phyloP scores from a whole-genome alignment of 768 basidiomycete genomes.

The Leccinum imitatum region DNA sequence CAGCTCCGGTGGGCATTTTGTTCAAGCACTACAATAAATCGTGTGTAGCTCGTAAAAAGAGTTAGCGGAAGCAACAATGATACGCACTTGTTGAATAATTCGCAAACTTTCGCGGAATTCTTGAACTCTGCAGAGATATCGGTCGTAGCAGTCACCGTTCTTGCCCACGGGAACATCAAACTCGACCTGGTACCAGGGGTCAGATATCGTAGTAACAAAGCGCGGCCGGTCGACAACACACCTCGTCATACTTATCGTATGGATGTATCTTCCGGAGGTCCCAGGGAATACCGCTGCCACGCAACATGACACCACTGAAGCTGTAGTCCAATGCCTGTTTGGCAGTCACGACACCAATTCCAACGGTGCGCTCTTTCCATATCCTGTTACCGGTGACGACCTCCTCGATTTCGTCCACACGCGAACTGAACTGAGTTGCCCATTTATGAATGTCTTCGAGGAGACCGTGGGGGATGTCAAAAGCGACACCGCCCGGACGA shows the following conservation, averaged over 20 bases:
- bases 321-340: constrained; percentile 89
- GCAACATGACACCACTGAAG: constrained; percentile 96
- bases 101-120: constrained; percentile 94
- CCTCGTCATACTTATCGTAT: constrained; percentile 96
- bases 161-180: constrained; percentile 96
- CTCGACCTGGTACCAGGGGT: constrained; percentile 61
- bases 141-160: constrained; percentile 98
- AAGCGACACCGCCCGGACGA: constrained; percentile 96
- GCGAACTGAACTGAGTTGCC: constrained; percentile 89
- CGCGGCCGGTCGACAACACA: constrained; percentile 28
- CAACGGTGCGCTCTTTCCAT: constrained; percentile 94
- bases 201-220: neutral
- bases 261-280: constrained; percentile 89
- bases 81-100: constrained; percentile 74
- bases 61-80: neutral
- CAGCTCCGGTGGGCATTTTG: constrained; percentile 90
- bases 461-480: constrained; percentile 97
- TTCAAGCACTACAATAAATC: constrained; percentile 73
- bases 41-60: neutral
- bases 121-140: constrained; percentile 96
- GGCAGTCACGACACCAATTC: constrained; percentile 87
- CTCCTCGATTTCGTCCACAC: constrained; percentile 97
- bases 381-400: constrained; percentile 97
- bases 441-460: constrained; percentile 97
- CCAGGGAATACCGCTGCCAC: constrained; percentile 94